Conservation (phyloP, 768 basidiomycete genomes). For the Clavaria fumosa region DNA sequence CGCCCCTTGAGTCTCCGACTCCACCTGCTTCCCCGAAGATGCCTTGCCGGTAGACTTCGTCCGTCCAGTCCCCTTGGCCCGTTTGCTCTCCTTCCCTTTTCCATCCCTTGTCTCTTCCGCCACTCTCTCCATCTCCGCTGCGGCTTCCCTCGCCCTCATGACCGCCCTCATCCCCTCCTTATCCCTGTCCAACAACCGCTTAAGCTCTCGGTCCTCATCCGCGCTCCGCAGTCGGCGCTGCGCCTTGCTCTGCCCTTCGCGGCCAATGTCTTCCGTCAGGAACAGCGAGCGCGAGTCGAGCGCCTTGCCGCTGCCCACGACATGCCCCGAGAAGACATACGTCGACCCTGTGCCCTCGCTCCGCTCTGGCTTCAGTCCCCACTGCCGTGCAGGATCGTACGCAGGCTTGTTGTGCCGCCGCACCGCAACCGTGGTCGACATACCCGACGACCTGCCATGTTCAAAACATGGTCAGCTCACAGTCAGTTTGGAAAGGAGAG, state of each 20-base stretch:
- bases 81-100: slow-evolving; percentile 11
- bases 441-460: slow-evolving; percentile 61
- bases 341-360: slow-evolving; percentile 45
- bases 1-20: slow-evolving; percentile 9
- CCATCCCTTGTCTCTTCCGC: slow-evolving; percentile 9
- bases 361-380: slow-evolving; percentile 50
- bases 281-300: slow-evolving; percentile 31
- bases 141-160: slow-evolving; percentile 39
- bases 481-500: no score
- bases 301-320: slow-evolving; percentile 35
- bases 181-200: slow-evolving; percentile 45
- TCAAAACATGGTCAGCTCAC: no score
- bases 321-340: slow-evolving; percentile 70
- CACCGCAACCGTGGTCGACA: slow-evolving; percentile 35
- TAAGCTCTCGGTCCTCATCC: slow-evolving; percentile 46
- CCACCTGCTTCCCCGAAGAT: slow-evolving; percentile 8
- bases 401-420: slow-evolving; percentile 38
- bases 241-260: slow-evolving; percentile 66
- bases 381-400: slow-evolving; percentile 58
- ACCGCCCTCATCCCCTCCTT: slow-evolving; percentile 54
- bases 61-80: slow-evolving; percentile 10
- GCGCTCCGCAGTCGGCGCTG: slow-evolving; percentile 42
- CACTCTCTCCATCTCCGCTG: slow-evolving; percentile 11
- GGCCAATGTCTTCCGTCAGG: slow-evolving; percentile 55
- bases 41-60: not conserved